Percentiles rank a stretch among this genome's conserved stretches.
Conservation (phyloP, 352 stramenopile genomes). For the Globisporangium paddicum region DNA sequence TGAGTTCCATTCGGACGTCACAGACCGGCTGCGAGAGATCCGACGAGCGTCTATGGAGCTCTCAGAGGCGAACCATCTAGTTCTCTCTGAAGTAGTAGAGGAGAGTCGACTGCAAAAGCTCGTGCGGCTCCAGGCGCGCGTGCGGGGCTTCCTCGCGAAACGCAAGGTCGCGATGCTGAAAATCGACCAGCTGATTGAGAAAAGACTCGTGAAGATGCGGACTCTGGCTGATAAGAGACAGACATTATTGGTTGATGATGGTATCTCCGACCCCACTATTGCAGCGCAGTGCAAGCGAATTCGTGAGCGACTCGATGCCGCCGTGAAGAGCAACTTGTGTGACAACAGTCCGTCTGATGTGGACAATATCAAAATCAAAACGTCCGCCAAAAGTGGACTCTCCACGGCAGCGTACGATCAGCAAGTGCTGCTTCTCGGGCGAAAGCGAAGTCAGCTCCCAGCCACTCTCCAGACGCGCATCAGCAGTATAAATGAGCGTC, state of each 20-base stretch:
- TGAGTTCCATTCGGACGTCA: constrained; percentile 27
- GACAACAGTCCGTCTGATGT: not conserved
- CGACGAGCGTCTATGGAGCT: constrained; percentile 21
- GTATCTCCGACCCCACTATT: constrained; percentile 10
- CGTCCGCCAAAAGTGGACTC: not conserved
- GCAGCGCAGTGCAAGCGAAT: constrained; percentile 11
- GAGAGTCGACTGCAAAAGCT: constrained; percentile 13
- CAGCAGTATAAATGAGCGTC: constrained; percentile 25
- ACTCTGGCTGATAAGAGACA: constrained; percentile 13
- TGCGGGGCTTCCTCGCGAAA: constrained; percentile 41
- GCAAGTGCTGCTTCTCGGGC: constrained; percentile 16
- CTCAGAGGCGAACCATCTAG: not conserved
- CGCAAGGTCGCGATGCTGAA: constrained; percentile 32
- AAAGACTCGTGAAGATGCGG: constrained; percentile 29
- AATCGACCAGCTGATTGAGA: constrained; percentile 50
- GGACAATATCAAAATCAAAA: not conserved
- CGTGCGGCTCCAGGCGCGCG: constrained; percentile 36
- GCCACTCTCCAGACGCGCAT: constrained; percentile 33
- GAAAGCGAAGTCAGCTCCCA: constrained; percentile 25
- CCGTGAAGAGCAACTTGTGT: constrained; percentile 17
- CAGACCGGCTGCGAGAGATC: constrained; percentile 25
- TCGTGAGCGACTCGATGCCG: constrained; percentile 12
- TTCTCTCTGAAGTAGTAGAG: not conserved
- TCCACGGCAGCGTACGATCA: constrained; percentile 25
- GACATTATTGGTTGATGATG: not conserved